phyloP scores from a whole-genome alignment of 371 early-diverging fungal species.

The Mortierella sp. region DNA sequence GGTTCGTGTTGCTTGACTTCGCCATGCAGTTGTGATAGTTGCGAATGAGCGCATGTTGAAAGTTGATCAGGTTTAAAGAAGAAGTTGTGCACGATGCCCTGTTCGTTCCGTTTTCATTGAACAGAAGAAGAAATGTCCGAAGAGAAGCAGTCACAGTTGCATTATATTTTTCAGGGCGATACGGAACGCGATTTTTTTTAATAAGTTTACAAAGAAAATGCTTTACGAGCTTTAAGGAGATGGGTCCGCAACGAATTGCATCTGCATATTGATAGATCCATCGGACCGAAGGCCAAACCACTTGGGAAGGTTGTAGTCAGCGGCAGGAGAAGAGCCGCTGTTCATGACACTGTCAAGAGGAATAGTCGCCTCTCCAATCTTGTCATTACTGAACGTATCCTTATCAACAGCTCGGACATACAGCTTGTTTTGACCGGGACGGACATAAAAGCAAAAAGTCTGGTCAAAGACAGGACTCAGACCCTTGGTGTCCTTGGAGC shows the following conservation, averaged over 20 bases:
- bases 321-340: slow-evolving; percentile 31
- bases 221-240: no score
- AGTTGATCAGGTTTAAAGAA: slow-evolving; percentile 11
- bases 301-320: slow-evolving; percentile 33
- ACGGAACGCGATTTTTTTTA: slow-evolving; percentile 8
- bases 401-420: slow-evolving; percentile 62
- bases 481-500: slow-evolving; percentile 42
- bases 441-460: slow-evolving; percentile 39
- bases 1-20: background rate
- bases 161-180: background rate
- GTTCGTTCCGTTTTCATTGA: slow-evolving; percentile 4
- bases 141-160: background rate
- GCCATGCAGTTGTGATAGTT: slow-evolving; percentile 19
- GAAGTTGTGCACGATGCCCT: background rate
- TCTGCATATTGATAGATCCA: slow-evolving; percentile 22
- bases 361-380: slow-evolving; percentile 63
- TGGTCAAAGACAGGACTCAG: slow-evolving; percentile 26
- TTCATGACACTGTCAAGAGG: slow-evolving; percentile 39
- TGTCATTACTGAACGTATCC: slow-evolving; percentile 60
- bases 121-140: background rate
- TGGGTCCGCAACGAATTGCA: slow-evolving; percentile 6
- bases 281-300: slow-evolving; percentile 39
- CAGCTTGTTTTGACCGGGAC: slow-evolving; percentile 37
- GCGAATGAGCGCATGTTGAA: slow-evolving; percentile 28
- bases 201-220: background rate